Evolutionary conservation across 306 rosid genomes (phyloP).

Genomic region (Erythrophleum fordii): DNA sequence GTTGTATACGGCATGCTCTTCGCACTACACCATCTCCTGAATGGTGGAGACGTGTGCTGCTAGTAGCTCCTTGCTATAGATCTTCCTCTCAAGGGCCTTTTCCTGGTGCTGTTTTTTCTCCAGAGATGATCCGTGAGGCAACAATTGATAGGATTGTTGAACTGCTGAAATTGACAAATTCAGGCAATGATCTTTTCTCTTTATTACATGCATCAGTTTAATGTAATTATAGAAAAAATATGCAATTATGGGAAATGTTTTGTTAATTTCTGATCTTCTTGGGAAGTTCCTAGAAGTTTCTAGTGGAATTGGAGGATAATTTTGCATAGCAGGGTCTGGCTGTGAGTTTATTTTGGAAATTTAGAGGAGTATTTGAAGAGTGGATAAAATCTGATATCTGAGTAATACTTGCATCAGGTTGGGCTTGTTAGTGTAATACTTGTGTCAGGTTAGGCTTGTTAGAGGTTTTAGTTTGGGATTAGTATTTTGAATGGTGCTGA

Average conservation of each 20-base stretch:
- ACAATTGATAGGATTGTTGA: slow-evolving; percentile 91
- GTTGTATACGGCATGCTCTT: slow-evolving; percentile 94
- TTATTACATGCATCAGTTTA: background rate
- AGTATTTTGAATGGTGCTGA: slow-evolving; percentile 3
- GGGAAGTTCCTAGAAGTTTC: slow-evolving; percentile 15
- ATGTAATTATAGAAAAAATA: background rate
- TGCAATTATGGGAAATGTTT: background rate
- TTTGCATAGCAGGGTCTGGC: slow-evolving; percentile 21
- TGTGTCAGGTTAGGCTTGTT: background rate
- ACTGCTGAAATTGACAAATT: slow-evolving; percentile 83
- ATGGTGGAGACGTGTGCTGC: slow-evolving; percentile 98
- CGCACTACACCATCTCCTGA: slow-evolving; percentile 97
- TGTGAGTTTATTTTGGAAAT: background rate
- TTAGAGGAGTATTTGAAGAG: slow-evolving; percentile 4
- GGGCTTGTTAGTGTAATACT: background rate
- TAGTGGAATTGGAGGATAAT: slow-evolving; percentile 14
- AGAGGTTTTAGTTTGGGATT: background rate
- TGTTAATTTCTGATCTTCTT: background rate
- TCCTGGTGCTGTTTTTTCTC: slow-evolving; percentile 95
- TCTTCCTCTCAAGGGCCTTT: slow-evolving; percentile 68
- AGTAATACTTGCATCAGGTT: background rate
- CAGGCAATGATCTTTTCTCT: slow-evolving; percentile 65
- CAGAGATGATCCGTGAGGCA: slow-evolving; percentile 96
- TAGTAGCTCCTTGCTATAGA: slow-evolving; percentile 86
- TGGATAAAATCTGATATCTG: background rate